phyloP scores from a whole-genome alignment of 1,284 basidiomycete species.

The Naganishia albida region DNA sequence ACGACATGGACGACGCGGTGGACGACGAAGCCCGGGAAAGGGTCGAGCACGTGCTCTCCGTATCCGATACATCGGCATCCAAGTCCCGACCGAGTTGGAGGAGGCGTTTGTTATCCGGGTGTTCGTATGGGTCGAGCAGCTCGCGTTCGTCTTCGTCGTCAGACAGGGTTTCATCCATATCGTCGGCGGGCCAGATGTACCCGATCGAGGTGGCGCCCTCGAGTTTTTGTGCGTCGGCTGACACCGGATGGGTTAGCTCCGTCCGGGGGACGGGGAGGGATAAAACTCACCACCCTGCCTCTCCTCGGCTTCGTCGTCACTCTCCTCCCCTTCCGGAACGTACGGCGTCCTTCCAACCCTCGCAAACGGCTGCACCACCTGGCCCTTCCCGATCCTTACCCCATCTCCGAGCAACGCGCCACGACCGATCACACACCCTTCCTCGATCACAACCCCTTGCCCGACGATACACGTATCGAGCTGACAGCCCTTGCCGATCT shows the following conservation, averaged over 20 bases:
- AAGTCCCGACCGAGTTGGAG: slow-evolving; percentile 46
- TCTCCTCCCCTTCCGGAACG: slow-evolving; percentile 60
- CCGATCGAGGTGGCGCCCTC: slow-evolving; percentile 43
- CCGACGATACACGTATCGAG: slow-evolving; percentile 70
- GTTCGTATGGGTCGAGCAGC: slow-evolving; percentile 53
- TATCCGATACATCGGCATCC: slow-evolving; percentile 39
- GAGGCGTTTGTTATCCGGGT: slow-evolving; percentile 47
- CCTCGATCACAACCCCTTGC: slow-evolving; percentile 50
- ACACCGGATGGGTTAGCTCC: no score
- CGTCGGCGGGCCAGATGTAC: slow-evolving; percentile 54
- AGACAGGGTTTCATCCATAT: slow-evolving; percentile 42
- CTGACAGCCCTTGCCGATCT: slow-evolving; percentile 72
- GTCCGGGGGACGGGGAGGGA: no score
- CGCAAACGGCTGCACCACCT: slow-evolving; percentile 69
- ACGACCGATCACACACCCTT: slow-evolving; percentile 56
- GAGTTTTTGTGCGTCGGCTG: slow-evolving; percentile 28
- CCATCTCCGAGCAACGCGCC: slow-evolving; percentile 65
- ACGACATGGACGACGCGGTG: slow-evolving; percentile 38
- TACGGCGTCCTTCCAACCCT: slow-evolving; percentile 74
- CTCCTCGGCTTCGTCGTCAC: slow-evolving; percentile 49
- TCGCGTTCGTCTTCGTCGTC: slow-evolving; percentile 49
- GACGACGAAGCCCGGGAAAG: slow-evolving; percentile 51
- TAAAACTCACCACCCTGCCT: slow-evolving; percentile 20
- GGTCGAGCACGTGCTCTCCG: slow-evolving; percentile 47
- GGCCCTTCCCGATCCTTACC: slow-evolving; percentile 70